Percentiles rank a stretch among this genome's conserved stretches.
phyloP scores from a whole-genome alignment of 805 yeast genomes.

The Monosporozyma aerobia region DNA sequence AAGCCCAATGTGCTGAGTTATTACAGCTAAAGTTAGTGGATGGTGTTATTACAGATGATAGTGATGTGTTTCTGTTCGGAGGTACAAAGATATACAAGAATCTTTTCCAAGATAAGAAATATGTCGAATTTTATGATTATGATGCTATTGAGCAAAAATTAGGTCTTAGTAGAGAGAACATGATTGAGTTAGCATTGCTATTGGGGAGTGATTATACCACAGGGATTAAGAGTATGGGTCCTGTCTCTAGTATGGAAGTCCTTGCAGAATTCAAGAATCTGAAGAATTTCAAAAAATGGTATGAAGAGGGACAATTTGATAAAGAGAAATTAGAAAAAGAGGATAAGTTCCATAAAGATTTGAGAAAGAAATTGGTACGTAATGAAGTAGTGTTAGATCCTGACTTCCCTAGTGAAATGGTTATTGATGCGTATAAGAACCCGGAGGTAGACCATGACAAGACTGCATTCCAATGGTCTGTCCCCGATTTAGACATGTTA shows the following conservation, averaged over 20 bases:
- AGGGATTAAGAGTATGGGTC: slow-evolving; percentile 90
- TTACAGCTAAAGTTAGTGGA: slow-evolving; percentile 66
- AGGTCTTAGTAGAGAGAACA: slow-evolving; percentile 51
- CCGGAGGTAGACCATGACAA: slow-evolving; percentile 83
- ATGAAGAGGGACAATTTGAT: slow-evolving; percentile 34
- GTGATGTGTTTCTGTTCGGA: slow-evolving; percentile 92
- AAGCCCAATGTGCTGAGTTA: slow-evolving; percentile 92
- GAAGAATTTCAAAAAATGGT: slow-evolving; percentile 33
- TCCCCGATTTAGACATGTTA: slow-evolving; percentile 73
- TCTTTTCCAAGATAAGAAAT: slow-evolving; percentile 88
- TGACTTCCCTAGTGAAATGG: slow-evolving; percentile 60
- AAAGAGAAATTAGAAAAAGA: slow-evolving; percentile 34
- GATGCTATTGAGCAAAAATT: slow-evolving; percentile 50
- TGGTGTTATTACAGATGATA: slow-evolving; percentile 94
- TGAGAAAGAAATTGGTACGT: slow-evolving; percentile 46
- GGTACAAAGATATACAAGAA: slow-evolving; percentile 78
- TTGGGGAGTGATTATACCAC: slow-evolving; percentile 94
- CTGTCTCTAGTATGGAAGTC: slow-evolving; percentile 84
- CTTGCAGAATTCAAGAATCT: slow-evolving; percentile 68
- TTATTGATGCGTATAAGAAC: slow-evolving; percentile 60
- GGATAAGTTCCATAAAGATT: slow-evolving; percentile 43
- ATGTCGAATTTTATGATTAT: slow-evolving; percentile 72
- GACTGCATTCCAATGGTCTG: slow-evolving; percentile 81
- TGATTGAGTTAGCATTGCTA: slow-evolving; percentile 75
- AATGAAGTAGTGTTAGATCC: slow-evolving; percentile 50